Conservation (phyloP, 768 basidiomycete species). For the Coprinellus micaceus region DNA sequence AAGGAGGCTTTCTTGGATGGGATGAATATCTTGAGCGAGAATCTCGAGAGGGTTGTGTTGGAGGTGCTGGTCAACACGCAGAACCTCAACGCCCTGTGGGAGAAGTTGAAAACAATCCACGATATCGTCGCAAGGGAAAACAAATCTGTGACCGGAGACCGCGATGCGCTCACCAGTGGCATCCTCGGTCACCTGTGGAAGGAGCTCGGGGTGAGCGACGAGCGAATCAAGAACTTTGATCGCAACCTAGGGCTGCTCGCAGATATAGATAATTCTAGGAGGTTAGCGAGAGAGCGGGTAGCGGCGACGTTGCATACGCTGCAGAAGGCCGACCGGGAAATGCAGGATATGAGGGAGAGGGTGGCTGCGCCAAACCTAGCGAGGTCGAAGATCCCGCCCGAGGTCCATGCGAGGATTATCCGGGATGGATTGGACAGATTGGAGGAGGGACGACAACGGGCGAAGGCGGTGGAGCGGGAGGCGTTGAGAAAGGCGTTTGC, state of each 20-base stretch:
- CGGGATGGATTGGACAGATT: slow-evolving; percentile 57
- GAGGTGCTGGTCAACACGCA: slow-evolving; percentile 60
- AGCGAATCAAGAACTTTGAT: slow-evolving; percentile 45
- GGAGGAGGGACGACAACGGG: slow-evolving; percentile 53
- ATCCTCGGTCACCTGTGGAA: slow-evolving; percentile 70
- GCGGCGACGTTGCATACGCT: slow-evolving; percentile 59
- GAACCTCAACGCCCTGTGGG: slow-evolving; percentile 61
- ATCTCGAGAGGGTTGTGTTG: slow-evolving; percentile 55
- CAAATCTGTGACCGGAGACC: slow-evolving; percentile 37
- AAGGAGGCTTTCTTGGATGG: slow-evolving; percentile 54
- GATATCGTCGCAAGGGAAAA: slow-evolving; percentile 62
- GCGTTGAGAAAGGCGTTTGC: slow-evolving; percentile 30
- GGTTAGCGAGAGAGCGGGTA: slow-evolving; percentile 63
- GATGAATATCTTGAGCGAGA: slow-evolving; percentile 53
- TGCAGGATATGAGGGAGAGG: slow-evolving; percentile 72
- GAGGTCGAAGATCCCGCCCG: slow-evolving; percentile 57
- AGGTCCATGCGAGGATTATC: slow-evolving; percentile 76
- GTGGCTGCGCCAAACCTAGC: slow-evolving; percentile 65
- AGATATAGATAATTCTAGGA: slow-evolving; percentile 54
- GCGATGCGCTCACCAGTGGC: slow-evolving; percentile 53
- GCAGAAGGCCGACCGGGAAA: slow-evolving; percentile 62
- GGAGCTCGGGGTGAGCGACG: slow-evolving; percentile 57
- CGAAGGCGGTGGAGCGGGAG: slow-evolving; percentile 44
- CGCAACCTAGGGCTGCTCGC: slow-evolving; percentile 51
- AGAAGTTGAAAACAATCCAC: slow-evolving; percentile 51